Percentiles rank a stretch among this genome's conserved stretches.
These are phyloP conservation scores for Diaporthe eres DNA, from an alignment of 2,329 filamentous ascomycete genomes.

Conservation along the genomic window DNA sequence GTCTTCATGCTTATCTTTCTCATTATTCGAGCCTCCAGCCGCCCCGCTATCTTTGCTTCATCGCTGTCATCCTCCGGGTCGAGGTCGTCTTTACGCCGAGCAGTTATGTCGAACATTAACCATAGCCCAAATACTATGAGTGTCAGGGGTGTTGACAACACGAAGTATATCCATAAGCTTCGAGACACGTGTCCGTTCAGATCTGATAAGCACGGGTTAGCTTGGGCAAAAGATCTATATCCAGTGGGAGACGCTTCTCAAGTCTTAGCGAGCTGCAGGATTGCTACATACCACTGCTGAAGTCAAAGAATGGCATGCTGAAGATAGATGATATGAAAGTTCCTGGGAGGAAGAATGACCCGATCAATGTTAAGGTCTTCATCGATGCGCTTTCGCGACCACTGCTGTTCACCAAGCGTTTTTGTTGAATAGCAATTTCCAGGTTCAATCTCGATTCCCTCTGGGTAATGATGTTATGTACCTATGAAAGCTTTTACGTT, in stretches of 20 bases:
- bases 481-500: constrained; percentile 40
- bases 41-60: neutral
- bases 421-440: constrained; percentile 47
- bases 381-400: constrained; percentile 48
- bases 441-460: constrained; percentile 53
- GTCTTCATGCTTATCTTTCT: constrained; percentile 4
- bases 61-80: neutral
- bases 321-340: constrained; percentile 9
- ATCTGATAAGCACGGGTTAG: neutral
- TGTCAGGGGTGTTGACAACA: neutral
- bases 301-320: constrained; percentile 33
- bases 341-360: neutral
- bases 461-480: constrained; percentile 53
- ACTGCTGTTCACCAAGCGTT: constrained; percentile 44
- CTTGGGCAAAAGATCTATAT: neutral
- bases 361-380: constrained; percentile 34
- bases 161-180: constrained; percentile 33
- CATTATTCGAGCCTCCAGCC: constrained; percentile 20
- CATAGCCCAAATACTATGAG: neutral
- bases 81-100: neutral
- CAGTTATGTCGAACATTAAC: neutral
- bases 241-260: neutral
- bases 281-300: neutral
- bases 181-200: constrained; percentile 16
- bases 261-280: too few relatives aligned